Conservation (phyloP, 106 monocot species). For the Dendrobium catenatum region DNA sequence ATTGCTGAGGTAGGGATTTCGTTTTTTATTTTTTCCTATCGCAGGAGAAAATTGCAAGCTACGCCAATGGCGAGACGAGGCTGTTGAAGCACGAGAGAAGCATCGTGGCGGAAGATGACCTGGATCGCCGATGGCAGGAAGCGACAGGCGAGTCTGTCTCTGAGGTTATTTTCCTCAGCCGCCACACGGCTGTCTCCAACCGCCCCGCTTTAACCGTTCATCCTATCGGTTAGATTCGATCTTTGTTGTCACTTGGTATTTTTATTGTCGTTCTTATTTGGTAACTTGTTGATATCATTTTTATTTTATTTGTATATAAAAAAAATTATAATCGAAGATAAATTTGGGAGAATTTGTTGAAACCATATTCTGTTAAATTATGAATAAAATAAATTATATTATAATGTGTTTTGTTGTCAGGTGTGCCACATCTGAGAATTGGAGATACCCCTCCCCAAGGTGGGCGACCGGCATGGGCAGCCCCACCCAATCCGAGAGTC, state of each 20-base stretch:
- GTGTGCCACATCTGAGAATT: slow-evolving; percentile 79
- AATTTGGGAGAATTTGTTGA: neutral
- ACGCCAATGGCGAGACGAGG: slow-evolving; percentile 57
- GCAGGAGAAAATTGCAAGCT: slow-evolving; percentile 63
- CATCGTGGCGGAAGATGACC: slow-evolving; percentile 80
- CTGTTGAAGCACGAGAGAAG: slow-evolving; percentile 63
- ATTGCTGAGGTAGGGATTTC: neutral
- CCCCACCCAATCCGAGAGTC: slow-evolving; percentile 69
- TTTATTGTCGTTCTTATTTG: neutral
- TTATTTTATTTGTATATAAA: neutral
- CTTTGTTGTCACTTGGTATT: neutral
- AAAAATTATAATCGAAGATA: neutral
- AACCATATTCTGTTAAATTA: neutral
- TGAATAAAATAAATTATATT: neutral
- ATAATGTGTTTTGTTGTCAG: slow-evolving; percentile 16
- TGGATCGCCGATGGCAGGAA: slow-evolving; percentile 77
- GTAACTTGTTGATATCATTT: neutral
- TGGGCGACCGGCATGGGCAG: slow-evolving; percentile 89
- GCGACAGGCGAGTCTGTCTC: slow-evolving; percentile 69
- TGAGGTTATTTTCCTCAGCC: slow-evolving; percentile 91
- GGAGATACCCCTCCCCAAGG: slow-evolving; percentile 66
- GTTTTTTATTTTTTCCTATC: neutral
- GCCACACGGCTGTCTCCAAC: slow-evolving; percentile 69
- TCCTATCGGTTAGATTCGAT: slow-evolving; percentile 57
- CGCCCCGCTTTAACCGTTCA: slow-evolving; percentile 94